Conservation (phyloP, 1,284 basidiomycete genomes). For the Ceratobasidium sp. region DNA sequence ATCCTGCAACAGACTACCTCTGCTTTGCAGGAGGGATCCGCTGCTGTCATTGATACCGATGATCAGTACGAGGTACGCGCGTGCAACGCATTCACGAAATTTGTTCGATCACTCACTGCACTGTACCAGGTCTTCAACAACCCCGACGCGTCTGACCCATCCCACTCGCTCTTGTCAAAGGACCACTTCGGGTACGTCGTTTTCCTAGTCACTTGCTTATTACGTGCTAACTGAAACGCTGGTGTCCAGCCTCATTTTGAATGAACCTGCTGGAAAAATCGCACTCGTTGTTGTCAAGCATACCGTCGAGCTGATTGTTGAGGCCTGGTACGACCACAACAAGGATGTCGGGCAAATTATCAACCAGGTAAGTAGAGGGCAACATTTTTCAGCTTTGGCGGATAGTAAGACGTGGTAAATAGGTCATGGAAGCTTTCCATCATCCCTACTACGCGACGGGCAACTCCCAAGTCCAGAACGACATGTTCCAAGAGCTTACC, state of each 20-base stretch:
- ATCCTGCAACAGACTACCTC: slow-evolving; percentile 63
- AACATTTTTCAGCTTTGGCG: not conserved
- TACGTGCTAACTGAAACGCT: not conserved
- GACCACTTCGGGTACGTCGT: slow-evolving; percentile 60
- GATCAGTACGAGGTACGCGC: slow-evolving; percentile 66
- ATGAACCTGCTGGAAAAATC: slow-evolving; percentile 75
- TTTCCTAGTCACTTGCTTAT: not conserved
- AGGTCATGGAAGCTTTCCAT: slow-evolving; percentile 72
- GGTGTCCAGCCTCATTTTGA: slow-evolving; percentile 58
- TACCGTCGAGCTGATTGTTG: slow-evolving; percentile 66
- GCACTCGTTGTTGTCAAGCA: slow-evolving; percentile 70
- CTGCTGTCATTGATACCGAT: slow-evolving; percentile 71
- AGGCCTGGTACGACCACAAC: slow-evolving; percentile 62
- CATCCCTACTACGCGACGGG: slow-evolving; percentile 70
- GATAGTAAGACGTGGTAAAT: slow-evolving; percentile 16
- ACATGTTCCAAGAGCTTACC: slow-evolving; percentile 67
- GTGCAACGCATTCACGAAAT: not conserved
- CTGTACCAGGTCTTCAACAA: slow-evolving; percentile 66
- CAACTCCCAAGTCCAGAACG: slow-evolving; percentile 64
- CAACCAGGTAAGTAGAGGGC: slow-evolving; percentile 51
- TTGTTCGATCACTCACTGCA: slow-evolving; percentile 12
- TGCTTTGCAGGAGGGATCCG: slow-evolving; percentile 67
- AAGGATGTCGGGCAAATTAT: slow-evolving; percentile 58
- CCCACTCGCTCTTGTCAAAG: slow-evolving; percentile 71
- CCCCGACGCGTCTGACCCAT: slow-evolving; percentile 73